Percentiles rank a stretch among this genome's conserved stretches.
phyloP scores from a whole-genome alignment of 495 filamentous ascomycete species.

The Penicillium cinerascens region DNA sequence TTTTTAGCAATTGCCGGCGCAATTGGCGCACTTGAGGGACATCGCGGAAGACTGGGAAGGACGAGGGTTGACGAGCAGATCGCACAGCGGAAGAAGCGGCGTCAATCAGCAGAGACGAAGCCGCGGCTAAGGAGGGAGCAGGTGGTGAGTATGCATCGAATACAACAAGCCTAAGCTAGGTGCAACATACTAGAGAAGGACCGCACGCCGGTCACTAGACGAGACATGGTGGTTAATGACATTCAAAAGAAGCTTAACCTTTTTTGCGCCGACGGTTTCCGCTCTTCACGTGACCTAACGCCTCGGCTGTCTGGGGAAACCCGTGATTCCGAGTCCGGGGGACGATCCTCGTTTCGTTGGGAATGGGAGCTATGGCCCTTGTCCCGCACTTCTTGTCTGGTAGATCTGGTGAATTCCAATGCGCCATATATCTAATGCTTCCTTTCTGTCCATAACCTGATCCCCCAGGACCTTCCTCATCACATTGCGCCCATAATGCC shows the following conservation, averaged over 20 bases:
- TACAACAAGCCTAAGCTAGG: constrained; percentile 3
- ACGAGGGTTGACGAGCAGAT: constrained; percentile 25
- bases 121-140: constrained; percentile 15
- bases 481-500: constrained; percentile 26
- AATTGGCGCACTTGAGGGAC: constrained; percentile 66
- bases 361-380: constrained; percentile 25
- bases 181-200: constrained; percentile 28
- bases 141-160: constrained; percentile 17
- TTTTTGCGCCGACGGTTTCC: neutral
- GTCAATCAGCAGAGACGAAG: constrained; percentile 26
- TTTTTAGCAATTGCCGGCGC: constrained; percentile 63
- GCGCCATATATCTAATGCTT: neutral
- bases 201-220: constrained; percentile 22
- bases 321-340: constrained; percentile 19
- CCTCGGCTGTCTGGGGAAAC: constrained; percentile 17
- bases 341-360: constrained; percentile 27
- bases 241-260: neutral
- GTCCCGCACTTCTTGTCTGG: constrained; percentile 5
- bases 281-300: constrained; percentile 9
- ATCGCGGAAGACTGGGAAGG: constrained; percentile 70
- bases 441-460: neutral
- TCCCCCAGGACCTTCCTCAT: constrained; percentile 6
- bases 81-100: constrained; percentile 23
- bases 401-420: constrained; percentile 1
- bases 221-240: constrained; percentile 23